Percentiles rank a stretch among this genome's conserved stretches.
Evolutionary conservation across 805 yeast species (phyloP).

Genomic region (Candida pseudoglaebosa): DNA sequence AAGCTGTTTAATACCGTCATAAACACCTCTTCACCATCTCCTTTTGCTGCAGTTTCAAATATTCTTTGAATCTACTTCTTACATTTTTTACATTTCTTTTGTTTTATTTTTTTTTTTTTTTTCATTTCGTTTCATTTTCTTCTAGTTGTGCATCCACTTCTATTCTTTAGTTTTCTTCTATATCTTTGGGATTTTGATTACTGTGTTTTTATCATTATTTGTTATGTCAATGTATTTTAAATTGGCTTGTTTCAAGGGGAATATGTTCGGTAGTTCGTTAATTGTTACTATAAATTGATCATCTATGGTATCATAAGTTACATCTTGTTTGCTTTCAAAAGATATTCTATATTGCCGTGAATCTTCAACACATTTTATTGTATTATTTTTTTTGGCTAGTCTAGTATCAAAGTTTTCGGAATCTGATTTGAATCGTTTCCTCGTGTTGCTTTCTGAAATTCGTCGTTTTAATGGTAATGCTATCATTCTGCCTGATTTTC

Average conservation of each 20-base stretch:
- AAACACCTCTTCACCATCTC: too few relatives aligned
- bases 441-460: neutral
- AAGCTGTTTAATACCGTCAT: too few relatives aligned
- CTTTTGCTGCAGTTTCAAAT: too few relatives aligned
- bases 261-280: neutral
- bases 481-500: too few relatives aligned
- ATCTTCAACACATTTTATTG: conserved; percentile 1
- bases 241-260: neutral
- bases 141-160: too few relatives aligned
- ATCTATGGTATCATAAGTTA: neutral
- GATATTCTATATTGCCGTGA: neutral
- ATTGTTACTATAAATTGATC: neutral
- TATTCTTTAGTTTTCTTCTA: too few relatives aligned
- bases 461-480: too few relatives aligned
- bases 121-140: too few relatives aligned
- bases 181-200: neutral
- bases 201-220: neutral
- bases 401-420: neutral
- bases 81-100: too few relatives aligned
- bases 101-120: too few relatives aligned
- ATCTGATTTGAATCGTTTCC: neutral
- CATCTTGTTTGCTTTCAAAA: neutral
- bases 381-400: neutral
- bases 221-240: neutral
- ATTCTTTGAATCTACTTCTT: too few relatives aligned